Base-by-base conservation (phyloP, 2,329 filamentous ascomycete species). In the Trichoderma lentiforme region DNA sequence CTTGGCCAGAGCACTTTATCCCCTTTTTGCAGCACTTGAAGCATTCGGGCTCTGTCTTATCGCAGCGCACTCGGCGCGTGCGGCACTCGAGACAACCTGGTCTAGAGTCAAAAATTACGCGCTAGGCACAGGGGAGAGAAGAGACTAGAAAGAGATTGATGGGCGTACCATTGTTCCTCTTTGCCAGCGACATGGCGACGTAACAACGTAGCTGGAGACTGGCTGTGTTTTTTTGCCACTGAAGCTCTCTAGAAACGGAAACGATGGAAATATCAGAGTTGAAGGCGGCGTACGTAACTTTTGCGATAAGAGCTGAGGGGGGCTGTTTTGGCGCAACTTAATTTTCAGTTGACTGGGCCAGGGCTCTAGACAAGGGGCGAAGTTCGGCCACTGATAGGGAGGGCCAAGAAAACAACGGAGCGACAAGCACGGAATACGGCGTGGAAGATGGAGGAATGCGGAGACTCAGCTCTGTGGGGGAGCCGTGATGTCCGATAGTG, bases 1-100 rank as follows among this genome's bases (percentile, higher is more conserved):
- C 66, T 30, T 69, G 66, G 36, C 66, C 66, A 14, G 66, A 69
- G 4, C 66, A 69, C 28, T 69, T 69, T n/a, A 69, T 60, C 26
- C 66, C 66, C 66, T 69, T 69, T 43, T 69, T 69, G 39, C 57
- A 69, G 66, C 66, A 69, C 26, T 69, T 69, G 66, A 69, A 61
- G 66, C 66, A 69, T 34, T 69, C 66, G 26, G 66, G 66, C 56
- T 69, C 66, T 26, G 66, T 61, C 36, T 69, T 69, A 26, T 69
- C 66, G 56, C 66, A 69, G 21, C 66, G 66, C 56, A 69, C 66
- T 69, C 66, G 66, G 66, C 66, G 66, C 56, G 66, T 69, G 56
- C 66, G 66, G 21, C 66, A 69, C 18, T 69, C 66, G n/a, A 69
- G 66, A 69, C 66, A 69, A 7, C 66, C 66, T 69, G 28, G 56